Evolutionary conservation across 257 asterid species (phyloP), one percentile per base, ranked within the genome.

Genomic region (Galeopsis tetrahit): DNA sequence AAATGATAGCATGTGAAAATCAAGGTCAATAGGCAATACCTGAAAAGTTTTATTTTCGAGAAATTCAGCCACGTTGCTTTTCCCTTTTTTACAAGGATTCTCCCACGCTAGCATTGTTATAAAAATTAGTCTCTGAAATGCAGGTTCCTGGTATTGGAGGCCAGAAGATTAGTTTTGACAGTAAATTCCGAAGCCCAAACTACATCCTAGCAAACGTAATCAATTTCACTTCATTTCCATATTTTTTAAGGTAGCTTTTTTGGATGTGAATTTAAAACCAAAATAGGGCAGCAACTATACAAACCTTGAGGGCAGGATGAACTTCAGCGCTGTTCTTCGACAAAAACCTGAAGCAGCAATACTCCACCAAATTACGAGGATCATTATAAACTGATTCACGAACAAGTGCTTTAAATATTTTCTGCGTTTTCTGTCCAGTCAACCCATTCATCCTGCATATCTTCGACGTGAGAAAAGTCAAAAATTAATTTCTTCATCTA

Each of bases 81-180:
- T 74, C 67, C 79, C 79, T 43, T 75, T 80, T 68, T 86, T 75
- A 75, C 78, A 84, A 72, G 99, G 99, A 56, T 75, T 82, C 86
- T 95, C 97, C 99, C 99, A 95, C 11, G 99, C 98, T 69, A 95
- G 85, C 99, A 95, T 92, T 17, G 99, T 90, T 70, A 90, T 68
- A 76, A 86, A 95, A 74, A 92, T 63, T 60, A 95, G 84, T 74
- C 88, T 88, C 83, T 74, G 97, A 77, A 95, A 92, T 78, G 98
- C 91, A 73, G 94, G 87, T 81, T 95, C 98, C 99, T 95, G 83
- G 46, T 48, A 82, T 64, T 52, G 70, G 60, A 81, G 63, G 68
- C 72, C 46, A 72, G 77, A 71, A 60, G 34, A 65, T 31, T 32
- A 59, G 55, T 74, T 35, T 67, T 76, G 1, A 21, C 44, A 75